Base-by-base conservation (phyloP, 2,329 filamentous ascomycete genomes). In the Claviceps maximensis region DNA sequence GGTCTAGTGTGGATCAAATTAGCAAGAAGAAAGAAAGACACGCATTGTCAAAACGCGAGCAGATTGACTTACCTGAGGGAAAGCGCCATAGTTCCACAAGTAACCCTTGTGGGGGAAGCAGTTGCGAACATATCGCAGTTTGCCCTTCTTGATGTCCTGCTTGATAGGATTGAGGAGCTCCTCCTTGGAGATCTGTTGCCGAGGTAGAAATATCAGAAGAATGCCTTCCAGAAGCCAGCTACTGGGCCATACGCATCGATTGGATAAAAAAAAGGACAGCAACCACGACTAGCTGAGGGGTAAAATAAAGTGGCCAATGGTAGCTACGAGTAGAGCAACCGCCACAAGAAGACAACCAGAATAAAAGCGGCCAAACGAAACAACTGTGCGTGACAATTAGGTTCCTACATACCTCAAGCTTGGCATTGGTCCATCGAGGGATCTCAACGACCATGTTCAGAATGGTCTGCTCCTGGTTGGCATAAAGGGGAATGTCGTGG, bases 21-120 rank as follows among this genome's bases (percentile, higher is more conserved):
- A 47, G 27, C 9, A 23, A 21, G 21, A 47, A n/a, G n/a, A 9
- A 9, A 29, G 9, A 29, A 29, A 29, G 27, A 29, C 5, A 29
- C 5, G 27, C 5, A 29, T 6, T 6, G 9, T 29, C 27, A 4
- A 29, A 7, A 51, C 17, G 44, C 57, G 4, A 4, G 13, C 8
- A 38, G 52, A 53, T 40, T 65, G 40, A 25, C 79, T 68, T 79
- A 93, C 89, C 79, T 93, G 89, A 65, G 93, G 93, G 84, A 98
- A 97, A 73, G 90, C 90, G 77, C 93, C 93, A 76, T 98, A 98
- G 83, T 98, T 98, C 93, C 93, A 98, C 65, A 98, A 88, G 76
- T 98, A 98, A 62, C 93, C 93, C 83, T 98, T 97, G 86, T 98
- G 93, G 65, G 93, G 93, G 83, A 98, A 98, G 85, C 93, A 98